Base-by-base conservation (phyloP, 805 yeast genomes). In the Candida oleophila region DNA sequence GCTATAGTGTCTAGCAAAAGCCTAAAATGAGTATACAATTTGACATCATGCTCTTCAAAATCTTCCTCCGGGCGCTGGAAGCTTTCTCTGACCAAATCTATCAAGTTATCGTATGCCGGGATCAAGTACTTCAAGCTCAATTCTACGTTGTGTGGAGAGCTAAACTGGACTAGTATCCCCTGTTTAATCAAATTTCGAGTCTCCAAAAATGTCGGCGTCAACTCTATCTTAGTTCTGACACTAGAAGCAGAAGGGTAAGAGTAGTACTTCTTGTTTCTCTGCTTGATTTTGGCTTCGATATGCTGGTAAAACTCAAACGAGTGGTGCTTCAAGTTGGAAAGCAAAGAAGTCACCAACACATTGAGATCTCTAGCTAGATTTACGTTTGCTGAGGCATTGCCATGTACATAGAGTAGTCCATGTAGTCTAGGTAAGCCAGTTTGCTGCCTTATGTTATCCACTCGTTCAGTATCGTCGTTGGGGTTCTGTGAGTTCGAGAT, bases 1-100 rank as follows among this genome's bases (percentile, higher is more conserved):
- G 85, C 83, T 4, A 79, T 56, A 3, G 80, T 60, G 56, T 89
- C 96, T 4, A 86, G 60, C 41, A 85, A 61, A 8, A 59, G 56
- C 38, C 88, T 60, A 33, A 76, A 56, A 42, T 68, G 71, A 3
- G 8, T 30, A 40, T 64, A 64, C 9, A 72, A 47, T 16, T 49
- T 49, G 3, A 43, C 22, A 48, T 72, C 76, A 49, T 69, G 74
- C 40, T 46, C 36, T 19, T 41, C 35, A 3, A 30, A 25, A 20
- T 16, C 19, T 19, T 22, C n/a, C 3, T 16, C 22, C n/a, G 4
- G 34, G 15, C 18, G 5, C 8, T n/a, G 40, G 35, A 49, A 49
- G 19, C 42, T 46, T 5, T 55, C 59, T 8, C 47, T 40, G n/a
- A 66, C 34, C 11, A 70, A 45, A 3, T 54, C 64, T 11, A 68